phyloP scores from a whole-genome alignment of 2,329 filamentous ascomycete species.

The Tolypocladium capitatum region DNA sequence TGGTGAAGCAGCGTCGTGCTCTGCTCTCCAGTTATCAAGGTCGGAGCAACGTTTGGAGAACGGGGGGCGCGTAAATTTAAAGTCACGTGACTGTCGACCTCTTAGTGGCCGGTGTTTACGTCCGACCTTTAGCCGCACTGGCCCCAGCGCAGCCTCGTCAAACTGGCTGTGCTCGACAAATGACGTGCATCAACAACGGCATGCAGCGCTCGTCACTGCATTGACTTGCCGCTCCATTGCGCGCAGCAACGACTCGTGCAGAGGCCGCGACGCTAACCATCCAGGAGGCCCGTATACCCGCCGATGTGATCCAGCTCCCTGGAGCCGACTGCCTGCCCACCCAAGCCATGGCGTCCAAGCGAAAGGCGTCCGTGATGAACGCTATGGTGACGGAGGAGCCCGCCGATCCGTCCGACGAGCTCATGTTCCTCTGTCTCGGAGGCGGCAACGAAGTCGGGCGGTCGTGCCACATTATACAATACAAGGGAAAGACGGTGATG shows the following conservation, averaged over 20 bases:
- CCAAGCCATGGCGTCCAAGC: constrained; percentile 78
- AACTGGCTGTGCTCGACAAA: not conserved
- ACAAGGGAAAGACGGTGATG: constrained; percentile 99
- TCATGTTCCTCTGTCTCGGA: constrained; percentile 85
- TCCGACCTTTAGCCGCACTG: not conserved
- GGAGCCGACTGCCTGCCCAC: not conserved
- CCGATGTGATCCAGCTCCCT: not conserved
- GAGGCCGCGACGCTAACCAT: not conserved
- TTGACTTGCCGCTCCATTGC: not conserved
- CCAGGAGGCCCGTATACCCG: not conserved
- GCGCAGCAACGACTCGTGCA: not conserved
- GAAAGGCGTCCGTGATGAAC: constrained; percentile 70
- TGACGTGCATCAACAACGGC: not conserved
- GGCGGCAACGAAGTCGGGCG: constrained; percentile 95
- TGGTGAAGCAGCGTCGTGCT: constrained; percentile 12
- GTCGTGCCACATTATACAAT: constrained; percentile 95
- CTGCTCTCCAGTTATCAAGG: constrained; percentile 13
- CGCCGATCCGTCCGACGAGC: constrained; percentile 83
- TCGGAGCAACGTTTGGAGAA: constrained; percentile 17
- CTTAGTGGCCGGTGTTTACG: not conserved
- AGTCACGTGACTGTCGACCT: constrained; percentile 25
- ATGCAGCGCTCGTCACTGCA: not conserved
- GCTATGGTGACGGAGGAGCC: constrained; percentile 60
- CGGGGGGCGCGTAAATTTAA: constrained; percentile 26
- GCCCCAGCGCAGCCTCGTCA: not conserved